phyloP scores from a whole-genome alignment of 164 flowering plant genomes.

The Berberis thunbergii region DNA sequence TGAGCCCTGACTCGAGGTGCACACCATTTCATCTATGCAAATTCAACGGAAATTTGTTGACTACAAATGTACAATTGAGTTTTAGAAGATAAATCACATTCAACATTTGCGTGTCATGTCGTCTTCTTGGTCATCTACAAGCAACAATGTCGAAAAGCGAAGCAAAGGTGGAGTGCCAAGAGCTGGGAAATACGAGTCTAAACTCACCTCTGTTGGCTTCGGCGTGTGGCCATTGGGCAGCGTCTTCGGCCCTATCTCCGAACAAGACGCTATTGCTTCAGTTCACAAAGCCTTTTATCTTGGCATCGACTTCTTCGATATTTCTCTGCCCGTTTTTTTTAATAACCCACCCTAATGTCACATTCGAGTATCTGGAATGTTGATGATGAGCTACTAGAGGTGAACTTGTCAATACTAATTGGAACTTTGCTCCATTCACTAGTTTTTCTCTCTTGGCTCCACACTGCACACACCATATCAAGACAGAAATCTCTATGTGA shows the following conservation, averaged over 20 bases:
- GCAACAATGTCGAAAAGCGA: constrained; percentile 4
- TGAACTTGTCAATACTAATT: no score
- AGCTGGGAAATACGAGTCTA: constrained; percentile 79
- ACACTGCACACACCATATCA: no score
- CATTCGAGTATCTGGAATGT: no score
- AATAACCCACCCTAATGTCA: background rate
- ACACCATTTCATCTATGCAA: no score
- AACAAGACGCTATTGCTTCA: constrained; percentile 60
- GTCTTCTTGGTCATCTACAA: background rate
- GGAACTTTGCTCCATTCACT: no score
- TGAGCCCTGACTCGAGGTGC: no score
- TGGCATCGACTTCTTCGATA: constrained; percentile 97
- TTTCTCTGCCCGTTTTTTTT: constrained; percentile 59
- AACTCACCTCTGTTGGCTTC: constrained; percentile 75
- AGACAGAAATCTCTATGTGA: no score
- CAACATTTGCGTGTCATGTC: background rate
- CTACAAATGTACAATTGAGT: no score
- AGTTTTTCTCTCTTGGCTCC: no score
- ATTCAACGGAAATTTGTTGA: no score
- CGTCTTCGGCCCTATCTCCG: constrained; percentile 71
- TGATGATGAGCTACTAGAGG: no score
- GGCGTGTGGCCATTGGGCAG: constrained; percentile 96
- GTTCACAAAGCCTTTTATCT: constrained; percentile 66
- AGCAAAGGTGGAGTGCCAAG: constrained; percentile 35
- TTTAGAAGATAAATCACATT: no score